Conservation (phyloP, 1,284 basidiomycete genomes). For the Athelia sp. region DNA sequence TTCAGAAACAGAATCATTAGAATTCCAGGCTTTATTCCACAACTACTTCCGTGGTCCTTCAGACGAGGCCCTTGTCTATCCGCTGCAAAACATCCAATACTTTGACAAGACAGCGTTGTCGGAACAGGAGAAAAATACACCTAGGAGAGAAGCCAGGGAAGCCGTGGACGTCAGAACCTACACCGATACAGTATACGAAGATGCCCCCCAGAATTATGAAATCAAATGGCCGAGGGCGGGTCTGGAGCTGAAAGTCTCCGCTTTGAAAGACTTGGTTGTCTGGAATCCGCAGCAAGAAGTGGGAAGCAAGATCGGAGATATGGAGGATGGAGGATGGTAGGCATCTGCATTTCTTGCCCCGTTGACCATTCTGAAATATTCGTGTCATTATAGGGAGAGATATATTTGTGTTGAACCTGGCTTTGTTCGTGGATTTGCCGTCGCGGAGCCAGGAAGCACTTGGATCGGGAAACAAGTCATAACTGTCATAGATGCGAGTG, state of each 20-base stretch:
- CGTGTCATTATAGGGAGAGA: constrained; percentile 36
- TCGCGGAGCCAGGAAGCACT: constrained; percentile 38
- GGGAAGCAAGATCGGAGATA: constrained; percentile 74
- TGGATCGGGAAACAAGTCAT: constrained; percentile 53
- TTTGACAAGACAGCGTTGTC: constrained; percentile 73
- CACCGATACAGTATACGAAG: constrained; percentile 75
- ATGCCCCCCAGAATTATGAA: constrained; percentile 51
- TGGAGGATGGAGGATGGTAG: constrained; percentile 85
- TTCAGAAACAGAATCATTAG: constrained; percentile 45
- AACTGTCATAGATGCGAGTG: constrained; percentile 10
- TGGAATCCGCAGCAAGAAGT: constrained; percentile 80
- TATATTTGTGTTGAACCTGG: constrained; percentile 62
- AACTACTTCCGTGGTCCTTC: constrained; percentile 76
- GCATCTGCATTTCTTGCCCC: constrained; percentile 16
- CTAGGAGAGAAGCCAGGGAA: constrained; percentile 58
- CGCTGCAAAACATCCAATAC: constrained; percentile 59
- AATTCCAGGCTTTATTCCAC: constrained; percentile 87
- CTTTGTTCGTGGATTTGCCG: constrained; percentile 40
- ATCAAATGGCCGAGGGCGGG: constrained; percentile 57
- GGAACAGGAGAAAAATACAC: constrained; percentile 39
- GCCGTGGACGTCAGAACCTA: constrained; percentile 58
- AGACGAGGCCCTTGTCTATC: constrained; percentile 49
- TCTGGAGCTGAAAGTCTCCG: constrained; percentile 50
- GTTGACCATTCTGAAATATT: constrained; percentile 4
- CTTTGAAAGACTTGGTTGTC: constrained; percentile 74